Evolutionary conservation across 306 rosid genomes (phyloP).

Genomic region (Quercus aquifolioides): DNA sequence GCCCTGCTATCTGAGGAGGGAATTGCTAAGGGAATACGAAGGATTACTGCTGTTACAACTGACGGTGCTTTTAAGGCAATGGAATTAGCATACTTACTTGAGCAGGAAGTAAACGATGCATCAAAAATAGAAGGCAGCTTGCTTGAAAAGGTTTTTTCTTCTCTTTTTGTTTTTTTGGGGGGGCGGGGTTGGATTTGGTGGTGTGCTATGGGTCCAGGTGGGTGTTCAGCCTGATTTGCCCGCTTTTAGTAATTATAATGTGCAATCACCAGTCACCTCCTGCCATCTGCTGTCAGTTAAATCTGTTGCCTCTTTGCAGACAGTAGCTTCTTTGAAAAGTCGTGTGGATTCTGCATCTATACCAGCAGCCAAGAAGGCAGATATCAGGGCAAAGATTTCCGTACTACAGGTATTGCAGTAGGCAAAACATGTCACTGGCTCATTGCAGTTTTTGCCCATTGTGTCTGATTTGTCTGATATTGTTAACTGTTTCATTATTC

Average conservation of each 20-base stretch:
- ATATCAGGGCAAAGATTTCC: constrained; percentile 63
- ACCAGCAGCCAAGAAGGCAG: constrained; percentile 89
- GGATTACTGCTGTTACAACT: constrained; percentile 96
- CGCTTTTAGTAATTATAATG: background rate
- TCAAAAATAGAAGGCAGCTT: constrained; percentile 59
- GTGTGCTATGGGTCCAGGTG: too few relatives aligned
- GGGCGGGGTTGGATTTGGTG: too few relatives aligned
- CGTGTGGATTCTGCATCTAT: constrained; percentile 73
- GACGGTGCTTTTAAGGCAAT: constrained; percentile 61
- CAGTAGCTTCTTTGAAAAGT: constrained; percentile 72
- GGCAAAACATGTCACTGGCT: background rate
- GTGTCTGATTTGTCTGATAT: constrained; percentile 2
- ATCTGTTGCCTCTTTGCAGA: constrained; percentile 34
- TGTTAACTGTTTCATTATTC: background rate
- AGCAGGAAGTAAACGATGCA: constrained; percentile 71
- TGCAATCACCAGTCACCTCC: background rate
- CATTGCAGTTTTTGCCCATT: background rate
- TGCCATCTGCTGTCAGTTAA: constrained; percentile 8
- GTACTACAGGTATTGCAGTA: constrained; percentile 61
- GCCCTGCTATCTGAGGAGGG: constrained; percentile 97
- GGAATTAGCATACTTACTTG: constrained; percentile 60
- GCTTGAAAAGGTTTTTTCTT: constrained; percentile 73
- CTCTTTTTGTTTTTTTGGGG: background rate
- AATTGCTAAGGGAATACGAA: constrained; percentile 90
- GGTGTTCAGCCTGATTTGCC: background rate